These are phyloP conservation scores for Alternaria sp. DNA, from an alignment of 2,329 filamentous ascomycete genomes.

Conservation along the genomic window DNA sequence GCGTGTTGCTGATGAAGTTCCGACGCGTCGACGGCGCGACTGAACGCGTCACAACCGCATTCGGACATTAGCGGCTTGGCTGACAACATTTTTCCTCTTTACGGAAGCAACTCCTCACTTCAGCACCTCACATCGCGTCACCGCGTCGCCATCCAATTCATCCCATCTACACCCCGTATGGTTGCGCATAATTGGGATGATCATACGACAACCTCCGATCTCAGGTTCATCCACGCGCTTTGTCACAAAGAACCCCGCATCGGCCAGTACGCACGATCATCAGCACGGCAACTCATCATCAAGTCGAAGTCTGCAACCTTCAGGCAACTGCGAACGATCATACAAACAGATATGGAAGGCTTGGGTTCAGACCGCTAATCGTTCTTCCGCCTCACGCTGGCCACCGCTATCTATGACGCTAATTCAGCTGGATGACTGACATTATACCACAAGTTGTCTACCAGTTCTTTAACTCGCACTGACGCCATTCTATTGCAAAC, in stretches of 20 bases:
- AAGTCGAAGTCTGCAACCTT: neutral
- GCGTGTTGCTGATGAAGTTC: neutral
- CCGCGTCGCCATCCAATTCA: neutral
- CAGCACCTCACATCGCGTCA: neutral
- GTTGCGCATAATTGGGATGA: neutral
- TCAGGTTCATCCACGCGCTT: neutral
- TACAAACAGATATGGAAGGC: neutral
- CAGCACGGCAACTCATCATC: neutral
- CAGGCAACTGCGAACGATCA: neutral
- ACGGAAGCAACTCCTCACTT: neutral
- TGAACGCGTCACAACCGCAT: neutral
- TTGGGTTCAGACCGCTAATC: neutral
- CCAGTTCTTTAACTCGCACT: neutral
- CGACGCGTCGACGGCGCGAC: neutral
- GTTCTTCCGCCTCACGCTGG: neutral
- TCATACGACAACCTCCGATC: neutral
- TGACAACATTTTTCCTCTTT: neutral
- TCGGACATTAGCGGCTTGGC: neutral
- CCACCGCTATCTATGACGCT: neutral
- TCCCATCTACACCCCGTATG: neutral
- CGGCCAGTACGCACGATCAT: neutral
- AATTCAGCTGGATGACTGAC: neutral
- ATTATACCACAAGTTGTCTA: neutral
- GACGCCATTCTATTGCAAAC: neutral
- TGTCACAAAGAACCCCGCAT: neutral